Percentiles rank a stretch among this genome's conserved stretches.
phyloP scores from a whole-genome alignment of 257 asterid species.

The Penstemon newberryi region DNA sequence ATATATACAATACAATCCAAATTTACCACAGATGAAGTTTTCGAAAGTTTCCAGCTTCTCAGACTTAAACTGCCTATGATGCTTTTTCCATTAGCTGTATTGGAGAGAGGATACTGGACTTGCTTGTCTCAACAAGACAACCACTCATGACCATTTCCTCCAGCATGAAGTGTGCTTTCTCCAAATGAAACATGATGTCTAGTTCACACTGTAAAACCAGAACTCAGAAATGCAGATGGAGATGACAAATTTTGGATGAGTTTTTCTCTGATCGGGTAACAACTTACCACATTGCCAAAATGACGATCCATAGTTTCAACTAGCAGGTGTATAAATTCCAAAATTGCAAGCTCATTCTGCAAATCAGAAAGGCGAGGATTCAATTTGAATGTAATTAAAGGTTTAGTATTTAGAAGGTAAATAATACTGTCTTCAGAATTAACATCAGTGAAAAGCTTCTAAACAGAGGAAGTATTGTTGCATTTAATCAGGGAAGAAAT shows the following conservation, averaged over 20 bases:
- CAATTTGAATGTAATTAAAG: not conserved
- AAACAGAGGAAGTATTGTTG: no score
- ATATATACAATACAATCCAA: no score
- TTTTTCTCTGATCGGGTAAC: slow-evolving; percentile 21
- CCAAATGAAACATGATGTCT: slow-evolving; percentile 94
- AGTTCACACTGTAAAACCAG: slow-evolving; percentile 69
- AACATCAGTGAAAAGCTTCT: no score
- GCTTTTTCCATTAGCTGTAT: slow-evolving; percentile 87
- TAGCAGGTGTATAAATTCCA: slow-evolving; percentile 91
- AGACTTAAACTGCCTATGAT: slow-evolving; percentile 34
- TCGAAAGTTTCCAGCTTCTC: no score
- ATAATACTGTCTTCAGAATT: no score
- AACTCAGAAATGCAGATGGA: not conserved
- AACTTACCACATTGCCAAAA: slow-evolving; percentile 92
- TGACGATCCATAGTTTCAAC: slow-evolving; percentile 99
- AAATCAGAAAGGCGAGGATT: slow-evolving; percentile 21
- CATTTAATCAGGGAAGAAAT: no score
- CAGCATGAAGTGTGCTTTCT: slow-evolving; percentile 98
- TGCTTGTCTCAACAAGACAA: slow-evolving; percentile 90
- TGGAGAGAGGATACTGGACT: slow-evolving; percentile 73
- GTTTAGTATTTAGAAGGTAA: no score
- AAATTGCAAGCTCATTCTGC: slow-evolving; percentile 95
- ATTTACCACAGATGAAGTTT: no score
- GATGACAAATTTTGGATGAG: not conserved
- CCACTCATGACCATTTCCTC: slow-evolving; percentile 99